phyloP scores from a whole-genome alignment of 164 flowering plant species.

The Aristolochia californica region DNA sequence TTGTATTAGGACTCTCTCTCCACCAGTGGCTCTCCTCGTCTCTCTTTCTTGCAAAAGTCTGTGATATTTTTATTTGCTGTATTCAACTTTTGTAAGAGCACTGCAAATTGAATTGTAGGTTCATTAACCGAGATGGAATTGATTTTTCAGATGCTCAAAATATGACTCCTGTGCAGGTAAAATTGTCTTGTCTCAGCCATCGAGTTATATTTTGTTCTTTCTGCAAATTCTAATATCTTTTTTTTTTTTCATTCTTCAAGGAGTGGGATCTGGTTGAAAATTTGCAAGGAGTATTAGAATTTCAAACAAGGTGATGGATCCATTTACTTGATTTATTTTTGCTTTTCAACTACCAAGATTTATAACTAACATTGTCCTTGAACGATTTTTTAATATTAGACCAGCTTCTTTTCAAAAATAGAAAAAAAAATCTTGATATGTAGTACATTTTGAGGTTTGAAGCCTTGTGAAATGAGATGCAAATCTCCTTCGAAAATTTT shows the following conservation, averaged over 20 bases:
- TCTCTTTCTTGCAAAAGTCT: no score
- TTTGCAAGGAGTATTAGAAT: slow-evolving; percentile 80
- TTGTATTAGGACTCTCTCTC: no score
- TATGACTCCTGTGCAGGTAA: slow-evolving; percentile 88
- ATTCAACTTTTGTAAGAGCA: no score
- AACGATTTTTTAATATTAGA: no score
- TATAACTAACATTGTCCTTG: no score
- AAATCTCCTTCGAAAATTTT: not conserved
- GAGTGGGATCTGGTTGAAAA: slow-evolving; percentile 95
- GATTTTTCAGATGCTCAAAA: slow-evolving; percentile 94
- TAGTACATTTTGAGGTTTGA: no score
- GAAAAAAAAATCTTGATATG: no score
- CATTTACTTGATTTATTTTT: not conserved
- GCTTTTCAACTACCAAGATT: no score
- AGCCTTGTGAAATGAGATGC: no score
- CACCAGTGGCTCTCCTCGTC: no score
- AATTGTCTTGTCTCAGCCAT: slow-evolving; percentile 5
- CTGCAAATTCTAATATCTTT: slow-evolving; percentile 8
- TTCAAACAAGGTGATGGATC: slow-evolving; percentile 66
- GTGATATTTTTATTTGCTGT: no score
- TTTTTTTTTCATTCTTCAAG: slow-evolving; percentile 21
- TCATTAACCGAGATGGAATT: slow-evolving; percentile 89
- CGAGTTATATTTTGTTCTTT: not conserved
- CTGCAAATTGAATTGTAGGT: slow-evolving; percentile 31
- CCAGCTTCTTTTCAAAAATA: no score